These are phyloP conservation scores for Fusarium liriodendri DNA, from an alignment of 2,329 filamentous ascomycete genomes.

Conservation along the genomic window DNA sequence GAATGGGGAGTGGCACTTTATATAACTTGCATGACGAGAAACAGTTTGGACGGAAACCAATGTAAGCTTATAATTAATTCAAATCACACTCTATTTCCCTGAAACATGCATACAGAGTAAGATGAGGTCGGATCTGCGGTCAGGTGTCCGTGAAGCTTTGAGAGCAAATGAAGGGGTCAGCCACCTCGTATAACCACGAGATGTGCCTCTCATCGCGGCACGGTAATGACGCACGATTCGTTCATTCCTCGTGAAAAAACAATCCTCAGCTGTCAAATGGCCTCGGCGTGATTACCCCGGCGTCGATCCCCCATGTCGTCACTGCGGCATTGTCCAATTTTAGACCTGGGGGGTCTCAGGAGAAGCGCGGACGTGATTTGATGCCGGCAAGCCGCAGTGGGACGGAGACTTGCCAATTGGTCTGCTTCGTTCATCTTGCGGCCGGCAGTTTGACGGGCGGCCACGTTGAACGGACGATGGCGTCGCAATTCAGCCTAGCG, in stretches of 20 bases:
- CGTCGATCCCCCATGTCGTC: constrained; percentile 1
- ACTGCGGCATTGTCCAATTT: constrained; percentile 6
- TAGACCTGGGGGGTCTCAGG: constrained; percentile 11
- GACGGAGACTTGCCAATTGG: background rate
- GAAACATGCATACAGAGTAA: background rate
- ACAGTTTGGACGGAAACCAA: background rate
- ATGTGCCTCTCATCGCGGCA: background rate
- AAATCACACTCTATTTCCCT: background rate
- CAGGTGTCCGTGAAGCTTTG: background rate
- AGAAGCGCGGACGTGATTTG: background rate
- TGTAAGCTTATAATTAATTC: background rate
- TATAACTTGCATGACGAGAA: background rate
- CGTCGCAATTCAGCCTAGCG: background rate
- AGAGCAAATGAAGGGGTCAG: constrained; percentile 11
- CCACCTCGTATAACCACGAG: constrained; percentile 29
- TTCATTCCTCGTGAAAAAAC: background rate
- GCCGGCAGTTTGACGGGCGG: background rate
- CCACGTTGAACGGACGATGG: background rate
- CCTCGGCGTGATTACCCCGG: background rate
- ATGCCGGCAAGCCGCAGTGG: background rate
- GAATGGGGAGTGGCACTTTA: background rate
- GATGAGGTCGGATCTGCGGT: background rate
- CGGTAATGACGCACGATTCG: constrained; percentile 9
- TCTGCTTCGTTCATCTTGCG: background rate
- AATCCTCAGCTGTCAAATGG: background rate